Evolutionary conservation across 2,329 filamentous ascomycete species (phyloP).

Genomic region (Fusarium mangiferae): DNA sequence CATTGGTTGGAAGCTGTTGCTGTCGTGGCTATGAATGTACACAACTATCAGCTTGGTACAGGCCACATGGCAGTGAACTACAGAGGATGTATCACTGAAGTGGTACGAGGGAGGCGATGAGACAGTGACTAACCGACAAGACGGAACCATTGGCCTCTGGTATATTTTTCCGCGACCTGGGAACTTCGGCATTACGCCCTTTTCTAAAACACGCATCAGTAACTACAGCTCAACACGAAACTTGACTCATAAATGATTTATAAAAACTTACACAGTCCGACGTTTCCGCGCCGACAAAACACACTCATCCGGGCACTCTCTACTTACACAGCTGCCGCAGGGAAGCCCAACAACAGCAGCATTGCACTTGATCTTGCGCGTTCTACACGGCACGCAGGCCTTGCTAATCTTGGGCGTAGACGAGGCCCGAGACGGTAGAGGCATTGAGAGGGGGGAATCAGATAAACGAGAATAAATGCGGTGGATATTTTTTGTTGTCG

Average conservation of each 20-base stretch:
- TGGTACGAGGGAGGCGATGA: background rate
- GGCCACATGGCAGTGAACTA: background rate
- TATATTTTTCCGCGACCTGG: background rate
- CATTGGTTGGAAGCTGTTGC: background rate
- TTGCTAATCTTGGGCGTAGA: slow-evolving; percentile 23
- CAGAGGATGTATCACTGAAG: background rate
- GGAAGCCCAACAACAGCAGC: slow-evolving; percentile 22
- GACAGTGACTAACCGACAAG: background rate
- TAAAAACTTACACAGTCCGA: slow-evolving; percentile 10
- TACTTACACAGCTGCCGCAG: slow-evolving; percentile 27
- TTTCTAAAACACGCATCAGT: background rate
- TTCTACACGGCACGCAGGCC: slow-evolving; percentile 29
- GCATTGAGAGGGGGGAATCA: background rate
- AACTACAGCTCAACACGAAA: background rate
- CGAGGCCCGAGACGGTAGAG: background rate
- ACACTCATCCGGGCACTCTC: slow-evolving; percentile 1
- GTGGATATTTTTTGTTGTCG: background rate
- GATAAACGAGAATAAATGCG: background rate
- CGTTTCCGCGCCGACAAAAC: slow-evolving; percentile 27
- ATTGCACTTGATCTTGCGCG: slow-evolving; percentile 36
- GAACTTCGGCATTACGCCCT: background rate
- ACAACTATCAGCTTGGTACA: background rate
- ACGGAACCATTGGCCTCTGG: background rate
- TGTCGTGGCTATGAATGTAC: background rate
- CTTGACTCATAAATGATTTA: background rate